Evolutionary conservation across 2,329 filamentous ascomycete species (phyloP).

Genomic region (Pseudogymnoascus pannorum): DNA sequence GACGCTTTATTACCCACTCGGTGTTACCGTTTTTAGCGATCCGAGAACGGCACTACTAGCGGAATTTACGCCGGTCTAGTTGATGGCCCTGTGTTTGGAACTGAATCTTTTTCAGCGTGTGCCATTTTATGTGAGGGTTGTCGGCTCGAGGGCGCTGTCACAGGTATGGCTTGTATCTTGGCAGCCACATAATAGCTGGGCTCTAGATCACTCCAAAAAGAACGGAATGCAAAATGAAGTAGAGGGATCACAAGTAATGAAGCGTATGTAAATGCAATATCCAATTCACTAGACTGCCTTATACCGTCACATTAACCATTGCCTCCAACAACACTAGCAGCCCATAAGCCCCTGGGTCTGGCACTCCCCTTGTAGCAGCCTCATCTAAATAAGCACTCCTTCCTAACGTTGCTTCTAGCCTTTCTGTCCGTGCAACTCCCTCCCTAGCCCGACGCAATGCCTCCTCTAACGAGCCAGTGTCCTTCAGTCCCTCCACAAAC

Average conservation of each 20-base stretch:
- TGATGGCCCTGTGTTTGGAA: too few species aligned
- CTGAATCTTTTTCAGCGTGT: not conserved
- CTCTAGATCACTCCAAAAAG: too few species aligned
- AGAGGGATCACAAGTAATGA: not conserved
- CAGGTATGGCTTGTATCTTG: too few species aligned
- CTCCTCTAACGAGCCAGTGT: conserved; percentile 35
- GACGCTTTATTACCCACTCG: not conserved
- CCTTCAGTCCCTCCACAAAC: conserved; percentile 27
- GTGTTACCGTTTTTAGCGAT: not conserved
- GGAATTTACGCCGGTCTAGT: not conserved
- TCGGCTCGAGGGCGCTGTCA: too few species aligned
- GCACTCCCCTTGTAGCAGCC: conserved; percentile 41
- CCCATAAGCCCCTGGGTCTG: conserved; percentile 49
- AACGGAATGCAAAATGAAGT: too few species aligned
- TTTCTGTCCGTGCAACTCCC: conserved; percentile 43
- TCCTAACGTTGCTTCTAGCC: conserved; percentile 47
- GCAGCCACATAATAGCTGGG: too few species aligned
- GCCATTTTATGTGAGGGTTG: not conserved
- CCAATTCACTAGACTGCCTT: not conserved
- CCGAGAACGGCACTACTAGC: not conserved
- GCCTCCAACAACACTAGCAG: conserved; percentile 31
- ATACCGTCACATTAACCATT: conserved; percentile 1
- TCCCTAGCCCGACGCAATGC: conserved; percentile 41
- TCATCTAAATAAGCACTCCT: conserved; percentile 46
- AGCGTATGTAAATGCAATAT: not conserved